These are phyloP conservation scores for Saturnispora bothae DNA, from an alignment of 805 yeast genomes.

Conservation along the genomic window DNA sequence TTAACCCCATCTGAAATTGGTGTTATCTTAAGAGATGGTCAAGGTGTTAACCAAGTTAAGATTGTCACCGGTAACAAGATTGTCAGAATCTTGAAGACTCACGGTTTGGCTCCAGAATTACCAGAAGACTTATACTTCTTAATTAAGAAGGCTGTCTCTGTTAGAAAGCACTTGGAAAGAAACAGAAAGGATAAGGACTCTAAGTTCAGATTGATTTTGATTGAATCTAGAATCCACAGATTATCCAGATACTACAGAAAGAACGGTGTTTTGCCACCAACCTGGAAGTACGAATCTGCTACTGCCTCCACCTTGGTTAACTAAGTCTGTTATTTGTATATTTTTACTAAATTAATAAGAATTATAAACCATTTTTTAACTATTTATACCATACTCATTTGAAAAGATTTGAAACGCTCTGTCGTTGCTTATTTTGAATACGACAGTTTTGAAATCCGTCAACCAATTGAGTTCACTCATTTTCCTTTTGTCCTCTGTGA, in stretches of 20 bases:
- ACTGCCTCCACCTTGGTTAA: constrained; percentile 99
- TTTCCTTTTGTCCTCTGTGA: constrained; percentile 17
- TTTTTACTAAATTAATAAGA: neutral
- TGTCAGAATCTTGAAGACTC: constrained; percentile 96
- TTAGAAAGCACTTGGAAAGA: constrained; percentile 99
- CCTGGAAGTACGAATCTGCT: constrained; percentile 99
- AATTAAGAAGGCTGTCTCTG: constrained; percentile 98
- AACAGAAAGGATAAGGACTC: constrained; percentile 99
- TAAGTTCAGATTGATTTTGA: constrained; percentile 99
- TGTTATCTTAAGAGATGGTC: constrained; percentile 98
- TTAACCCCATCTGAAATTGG: constrained; percentile 99
- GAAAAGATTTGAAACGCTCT: constrained; percentile 28
- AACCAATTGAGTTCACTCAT: constrained; percentile 25
- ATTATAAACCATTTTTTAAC: neutral
- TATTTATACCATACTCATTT: constrained; percentile 5
- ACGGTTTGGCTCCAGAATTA: constrained; percentile 99
- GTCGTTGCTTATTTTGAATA: constrained; percentile 28
- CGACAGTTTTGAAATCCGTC: constrained; percentile 32
- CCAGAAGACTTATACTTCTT: constrained; percentile 99
- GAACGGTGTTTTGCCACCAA: constrained; percentile 97
- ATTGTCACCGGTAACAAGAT: constrained; percentile 99
- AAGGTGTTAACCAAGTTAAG: constrained; percentile 97
- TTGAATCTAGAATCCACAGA: constrained; percentile 99
- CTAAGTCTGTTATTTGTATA: constrained; percentile 37
- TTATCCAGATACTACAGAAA: constrained; percentile 99